A percentile compares a stretch with the other conserved stretches of the same genome.
Conservation (phyloP, 495 filamentous ascomycete species). For the Aspergillus bertholletiae region DNA sequence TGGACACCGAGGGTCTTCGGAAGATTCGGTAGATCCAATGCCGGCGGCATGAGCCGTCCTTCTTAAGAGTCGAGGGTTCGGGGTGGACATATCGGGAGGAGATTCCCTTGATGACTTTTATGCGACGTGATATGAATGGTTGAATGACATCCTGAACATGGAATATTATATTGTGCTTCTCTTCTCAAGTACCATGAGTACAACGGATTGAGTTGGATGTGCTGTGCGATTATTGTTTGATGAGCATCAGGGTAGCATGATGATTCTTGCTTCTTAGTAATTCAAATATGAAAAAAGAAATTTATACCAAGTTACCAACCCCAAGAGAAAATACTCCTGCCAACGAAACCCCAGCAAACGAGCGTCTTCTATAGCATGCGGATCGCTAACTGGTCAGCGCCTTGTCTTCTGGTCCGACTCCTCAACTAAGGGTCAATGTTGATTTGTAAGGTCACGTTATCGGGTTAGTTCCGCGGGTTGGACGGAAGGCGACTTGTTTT, state of each 20-base stretch:
- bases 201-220: background rate
- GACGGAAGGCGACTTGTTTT: too few relatives aligned
- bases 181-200: too few relatives aligned
- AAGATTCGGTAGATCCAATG: constrained; percentile 7
- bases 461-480: too few relatives aligned
- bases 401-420: too few relatives aligned
- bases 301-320: too few relatives aligned
- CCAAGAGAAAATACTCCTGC: too few relatives aligned
- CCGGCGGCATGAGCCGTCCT: background rate
- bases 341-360: too few relatives aligned
- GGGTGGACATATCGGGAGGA: background rate
- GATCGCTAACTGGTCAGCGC: too few relatives aligned
- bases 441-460: too few relatives aligned
- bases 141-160: background rate
- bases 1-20: background rate
- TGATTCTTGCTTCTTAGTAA: background rate
- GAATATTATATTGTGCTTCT: background rate
- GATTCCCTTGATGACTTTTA: background rate
- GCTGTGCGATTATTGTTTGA: background rate
- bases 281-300: too few relatives aligned
- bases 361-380: too few relatives aligned
- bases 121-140: background rate
- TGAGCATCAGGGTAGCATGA: background rate
- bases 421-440: too few relatives aligned
- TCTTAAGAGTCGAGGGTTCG: background rate